Base-by-base conservation (phyloP, 2,329 filamentous ascomycete genomes). In the Stachybotrys echinatus region DNA sequence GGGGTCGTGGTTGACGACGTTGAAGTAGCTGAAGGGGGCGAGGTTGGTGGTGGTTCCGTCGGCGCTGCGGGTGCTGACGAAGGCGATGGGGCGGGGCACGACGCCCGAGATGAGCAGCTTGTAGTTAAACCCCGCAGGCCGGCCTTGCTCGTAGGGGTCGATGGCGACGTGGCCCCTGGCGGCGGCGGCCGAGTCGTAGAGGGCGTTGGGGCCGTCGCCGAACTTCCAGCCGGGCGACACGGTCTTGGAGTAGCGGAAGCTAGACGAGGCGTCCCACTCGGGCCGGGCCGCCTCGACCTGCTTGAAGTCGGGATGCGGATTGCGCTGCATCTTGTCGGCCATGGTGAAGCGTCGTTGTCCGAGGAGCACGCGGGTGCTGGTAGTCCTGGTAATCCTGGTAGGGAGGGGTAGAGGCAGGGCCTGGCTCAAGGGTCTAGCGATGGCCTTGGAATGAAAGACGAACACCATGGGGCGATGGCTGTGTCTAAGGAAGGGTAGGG, bases 31-130 rank as follows among this genome's bases (percentile, higher is more conserved):
- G 68, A 94, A 96, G 0, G 91, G 92, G 0, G 92, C 89, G 3
- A 96, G 77, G 69, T 96, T 97, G 17, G 64, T 75, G 55, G 55
- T 74, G 31, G 61, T 68, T 20, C 88, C 89, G 60, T 91, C 86
- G 4, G 68, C 58, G 20, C 74, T 73, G 48, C 69, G 64, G 10
- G 82, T 81, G 52, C 76, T 81, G 27, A 85, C 63, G 65, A 85
- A 80, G 48, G 79, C 82, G 62, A 96, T 86, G 12, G 92, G 92
- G 12, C 92, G 82, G 1, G 92, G 92, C 17, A 91, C 79, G 57
- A 96, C 82, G 55, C 83, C 84, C 18, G 84, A 88, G 67, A 96
- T 95, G 53, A 96, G 75, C 14, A 96, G 80, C 71, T 95, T 96
- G 80, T 97, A 96, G 77, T 96, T 96, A 71, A 80, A 83, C 1